Conservation (phyloP, 1,284 basidiomycete genomes). For the Hemileia vastatrix region DNA sequence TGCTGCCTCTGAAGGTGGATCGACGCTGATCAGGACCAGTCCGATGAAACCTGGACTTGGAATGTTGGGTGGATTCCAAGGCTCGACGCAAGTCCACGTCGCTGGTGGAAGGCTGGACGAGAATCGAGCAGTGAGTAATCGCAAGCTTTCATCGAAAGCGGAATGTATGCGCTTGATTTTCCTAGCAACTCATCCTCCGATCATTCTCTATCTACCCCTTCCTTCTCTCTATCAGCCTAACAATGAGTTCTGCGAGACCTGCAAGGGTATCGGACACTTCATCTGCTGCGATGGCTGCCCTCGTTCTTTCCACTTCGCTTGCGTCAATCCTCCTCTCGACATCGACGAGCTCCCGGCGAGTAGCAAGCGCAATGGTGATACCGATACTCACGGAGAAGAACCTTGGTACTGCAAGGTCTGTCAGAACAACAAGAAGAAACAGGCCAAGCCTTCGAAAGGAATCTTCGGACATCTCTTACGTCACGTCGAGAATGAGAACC, state of each 20-base stretch:
- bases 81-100: background rate
- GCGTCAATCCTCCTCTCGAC: constrained; percentile 88
- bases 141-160: background rate
- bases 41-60: background rate
- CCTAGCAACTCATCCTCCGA: background rate
- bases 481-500: constrained; percentile 56
- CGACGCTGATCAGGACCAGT: background rate
- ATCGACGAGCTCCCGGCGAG: constrained; percentile 67
- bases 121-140: background rate
- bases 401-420: constrained; percentile 87
- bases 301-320: constrained; percentile 88
- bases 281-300: constrained; percentile 84
- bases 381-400: no score
- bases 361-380: constrained; percentile 21
- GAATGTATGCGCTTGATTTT: background rate
- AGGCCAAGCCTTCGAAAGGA: constrained; percentile 27
- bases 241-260: constrained; percentile 88
- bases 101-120: background rate
- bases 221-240: constrained; percentile 54
- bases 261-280: constrained; percentile 66
- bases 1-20: background rate
- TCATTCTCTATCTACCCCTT: no score
- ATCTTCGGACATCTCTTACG: constrained; percentile 55
- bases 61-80: background rate
- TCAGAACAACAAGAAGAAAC: constrained; percentile 38